A percentile compares a stretch with the other conserved stretches of the same genome.
Conservation (phyloP, 2,329 filamentous ascomycete species). For the Stagonosporopsis tanaceti region DNA sequence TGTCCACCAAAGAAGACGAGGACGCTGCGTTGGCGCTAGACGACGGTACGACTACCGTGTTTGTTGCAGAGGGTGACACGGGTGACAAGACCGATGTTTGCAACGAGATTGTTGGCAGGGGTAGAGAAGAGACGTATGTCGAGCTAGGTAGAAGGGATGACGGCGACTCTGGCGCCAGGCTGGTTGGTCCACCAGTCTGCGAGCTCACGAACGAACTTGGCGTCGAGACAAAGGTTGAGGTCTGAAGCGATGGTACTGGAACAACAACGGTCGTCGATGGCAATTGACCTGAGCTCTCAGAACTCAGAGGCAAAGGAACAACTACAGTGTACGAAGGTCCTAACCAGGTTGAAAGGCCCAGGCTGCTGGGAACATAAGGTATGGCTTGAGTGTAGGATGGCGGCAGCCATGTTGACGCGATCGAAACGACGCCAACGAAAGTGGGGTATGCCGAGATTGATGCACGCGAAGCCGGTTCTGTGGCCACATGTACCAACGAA, state of each 20-base stretch:
- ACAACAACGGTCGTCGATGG: not conserved
- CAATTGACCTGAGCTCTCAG: not conserved
- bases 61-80: not conserved
- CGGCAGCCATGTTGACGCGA: constrained; percentile 17
- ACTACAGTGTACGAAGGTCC: constrained; percentile 9
- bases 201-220: not conserved
- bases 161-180: not conserved
- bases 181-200: not conserved
- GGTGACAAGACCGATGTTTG: not conserved
- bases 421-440: constrained; percentile 6
- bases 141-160: not conserved
- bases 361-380: constrained; percentile 10
- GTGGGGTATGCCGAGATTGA: not conserved
- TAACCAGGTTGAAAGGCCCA: constrained; percentile 8
- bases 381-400: constrained; percentile 14
- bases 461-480: not conserved
- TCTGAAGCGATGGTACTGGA: not conserved
- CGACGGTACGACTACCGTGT: not conserved
- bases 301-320: constrained; percentile 5
- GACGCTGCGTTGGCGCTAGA: not conserved
- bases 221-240: not conserved
- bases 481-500: not conserved
- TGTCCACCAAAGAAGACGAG: not conserved
- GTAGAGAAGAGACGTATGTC: not conserved
- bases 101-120: constrained; percentile 9